Base-by-base conservation (phyloP, 108 stramenopile genomes). In the Schizochytrium sp. region DNA sequence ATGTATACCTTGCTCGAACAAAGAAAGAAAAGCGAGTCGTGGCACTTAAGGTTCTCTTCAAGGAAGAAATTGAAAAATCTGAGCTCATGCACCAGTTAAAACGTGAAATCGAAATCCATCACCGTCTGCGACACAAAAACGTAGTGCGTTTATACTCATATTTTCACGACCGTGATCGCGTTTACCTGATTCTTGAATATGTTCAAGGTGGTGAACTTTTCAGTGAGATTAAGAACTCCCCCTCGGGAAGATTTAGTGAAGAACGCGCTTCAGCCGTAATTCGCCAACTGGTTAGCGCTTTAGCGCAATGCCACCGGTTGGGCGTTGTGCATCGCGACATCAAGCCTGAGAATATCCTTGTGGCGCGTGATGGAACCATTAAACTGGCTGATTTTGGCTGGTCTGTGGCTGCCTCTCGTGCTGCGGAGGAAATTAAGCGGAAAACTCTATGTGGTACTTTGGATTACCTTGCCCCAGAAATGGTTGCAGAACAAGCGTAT, bases 161-260 rank as follows among this genome's bases (percentile, higher is more conserved):
- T 87, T 94, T 94, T 87, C 61, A 90, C 55, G 92, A 92, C 58
- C 83, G 91, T 49, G 56, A 76, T 5, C 95, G 98, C 72, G 97
- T 99, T 76, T 99, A 99, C 92, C 92, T 99, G 28, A 98, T 99
- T 89, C 94, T 99, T 13, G 99, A 99, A 90, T 99, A 96, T 91
- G 95, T 95, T 57, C 97, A 98, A 46, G 95, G 96, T 57, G 98
- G 98, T 7, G 97, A 99, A 91, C 94, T 99, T 72, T 98, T 98
- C 95, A 97, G 97, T 93, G 92, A 94, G 58, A 92, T 99, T 61
- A 94, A 91, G 13, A 40, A 60, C 41, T 49, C 38, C 50, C 76
- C 76, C 53, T 49, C 76, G 2, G 89, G 96, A 38, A 89, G 92
- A 13, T 98, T 99, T 94, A 90, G 90, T 44, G 99, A 99, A 88